Conservation (phyloP, 352 stramenopile genomes). For the Pythium monospermum region DNA sequence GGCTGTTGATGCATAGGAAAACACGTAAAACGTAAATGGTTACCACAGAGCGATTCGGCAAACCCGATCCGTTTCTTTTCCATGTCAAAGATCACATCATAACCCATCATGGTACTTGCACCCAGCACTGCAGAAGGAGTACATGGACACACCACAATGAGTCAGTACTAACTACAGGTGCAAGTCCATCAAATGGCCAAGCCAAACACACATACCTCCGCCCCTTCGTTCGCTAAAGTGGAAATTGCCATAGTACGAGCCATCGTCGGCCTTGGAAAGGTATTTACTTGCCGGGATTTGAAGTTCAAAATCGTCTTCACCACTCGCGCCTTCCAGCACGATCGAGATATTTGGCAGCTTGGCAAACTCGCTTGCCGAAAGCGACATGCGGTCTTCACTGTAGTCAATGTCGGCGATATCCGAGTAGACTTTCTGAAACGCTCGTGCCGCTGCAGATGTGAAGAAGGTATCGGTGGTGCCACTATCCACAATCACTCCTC, state of each 20-base stretch:
- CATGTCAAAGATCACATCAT: constrained; percentile 82
- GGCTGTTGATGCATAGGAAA: too few relatives aligned
- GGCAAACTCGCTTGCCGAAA: constrained; percentile 34
- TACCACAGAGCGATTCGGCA: constrained; percentile 66
- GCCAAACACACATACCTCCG: constrained; percentile 40
- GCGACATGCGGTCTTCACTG: constrained; percentile 47
- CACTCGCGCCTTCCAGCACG: constrained; percentile 43
- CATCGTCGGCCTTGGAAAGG: constrained; percentile 43
- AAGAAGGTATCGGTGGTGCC: constrained; percentile 87
- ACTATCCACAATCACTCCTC: constrained; percentile 82
- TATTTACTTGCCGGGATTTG: constrained; percentile 65
- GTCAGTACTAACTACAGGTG: background rate
- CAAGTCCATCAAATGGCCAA: background rate
- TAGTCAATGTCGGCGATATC: constrained; percentile 45
- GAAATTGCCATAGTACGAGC: constrained; percentile 60
- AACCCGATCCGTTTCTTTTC: constrained; percentile 77
- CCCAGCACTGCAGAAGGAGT: constrained; percentile 55
- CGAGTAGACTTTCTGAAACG: constrained; percentile 52
- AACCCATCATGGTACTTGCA: constrained; percentile 73
- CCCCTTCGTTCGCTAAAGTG: constrained; percentile 78
- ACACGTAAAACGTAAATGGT: background rate
- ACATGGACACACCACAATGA: background rate
- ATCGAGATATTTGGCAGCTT: constrained; percentile 63
- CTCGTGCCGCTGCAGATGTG: constrained; percentile 31
- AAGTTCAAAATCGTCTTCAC: constrained; percentile 53